A percentile compares a stretch with the other conserved stretches of the same genome.
These are phyloP conservation scores for Ophiocordyceps camponoti-leonardi DNA, from an alignment of 2,329 filamentous ascomycete genomes.

Conservation along the genomic window DNA sequence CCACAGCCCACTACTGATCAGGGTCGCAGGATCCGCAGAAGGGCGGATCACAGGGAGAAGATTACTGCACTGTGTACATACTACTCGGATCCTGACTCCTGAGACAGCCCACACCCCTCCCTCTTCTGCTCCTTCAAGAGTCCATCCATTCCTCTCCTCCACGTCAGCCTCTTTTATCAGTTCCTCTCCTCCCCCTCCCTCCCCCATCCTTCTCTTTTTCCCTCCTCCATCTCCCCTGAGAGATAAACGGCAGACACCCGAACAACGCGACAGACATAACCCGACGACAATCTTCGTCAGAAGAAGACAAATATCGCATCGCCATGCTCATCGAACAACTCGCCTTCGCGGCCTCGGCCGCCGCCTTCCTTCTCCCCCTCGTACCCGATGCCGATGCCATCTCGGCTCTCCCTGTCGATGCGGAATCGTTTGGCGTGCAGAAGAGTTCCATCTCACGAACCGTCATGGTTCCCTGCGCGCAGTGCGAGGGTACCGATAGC, in stretches of 20 bases:
- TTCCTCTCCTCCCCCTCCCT: background rate
- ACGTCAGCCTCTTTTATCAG: background rate
- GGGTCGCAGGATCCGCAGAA: no score
- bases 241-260: background rate
- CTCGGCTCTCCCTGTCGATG: conserved; percentile 19
- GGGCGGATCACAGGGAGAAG: no score
- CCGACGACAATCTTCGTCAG: background rate
- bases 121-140: background rate
- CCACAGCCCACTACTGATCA: no score
- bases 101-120: background rate
- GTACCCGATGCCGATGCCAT: conserved; percentile 23
- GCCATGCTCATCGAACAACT: conserved; percentile 17
- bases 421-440: conserved; percentile 19
- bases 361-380: conserved; percentile 37
- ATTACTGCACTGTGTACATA: no score
- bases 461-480: conserved; percentile 33
- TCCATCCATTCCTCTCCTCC: background rate
- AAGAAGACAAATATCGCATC: background rate
- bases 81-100: background rate
- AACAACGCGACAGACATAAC: background rate
- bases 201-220: background rate
- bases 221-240: background rate
- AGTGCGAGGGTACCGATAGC: conserved; percentile 29
- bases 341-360: conserved; percentile 15
- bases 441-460: conserved; percentile 16